Percentiles rank a stretch among this genome's conserved stretches.
These are phyloP conservation scores for Arthrobotrys entomopaga DNA, from an alignment of 2,329 filamentous ascomycete species.

Conservation along the genomic window DNA sequence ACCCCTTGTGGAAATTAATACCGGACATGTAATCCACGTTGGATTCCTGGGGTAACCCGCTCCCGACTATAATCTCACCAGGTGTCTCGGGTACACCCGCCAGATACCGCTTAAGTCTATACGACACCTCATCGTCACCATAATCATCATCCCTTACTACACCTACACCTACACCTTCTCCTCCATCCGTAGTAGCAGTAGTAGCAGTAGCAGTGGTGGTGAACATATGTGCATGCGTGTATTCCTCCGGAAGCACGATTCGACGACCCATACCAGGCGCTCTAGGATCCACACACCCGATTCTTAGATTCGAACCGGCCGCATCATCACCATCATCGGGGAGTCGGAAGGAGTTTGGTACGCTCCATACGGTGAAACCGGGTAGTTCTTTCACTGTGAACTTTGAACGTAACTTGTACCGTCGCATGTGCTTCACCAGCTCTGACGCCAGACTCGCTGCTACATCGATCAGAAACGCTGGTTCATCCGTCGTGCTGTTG, in stretches of 20 bases:
- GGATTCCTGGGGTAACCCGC: constrained; percentile 83
- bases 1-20: constrained; percentile 94
- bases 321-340: constrained; percentile 8
- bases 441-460: constrained; percentile 73
- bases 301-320: constrained; percentile 55
- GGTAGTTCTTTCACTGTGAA: constrained; percentile 75
- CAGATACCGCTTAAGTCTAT: constrained; percentile 80
- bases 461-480: constrained; percentile 80
- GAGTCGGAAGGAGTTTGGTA: constrained; percentile 46
- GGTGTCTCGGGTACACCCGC: constrained; percentile 87
- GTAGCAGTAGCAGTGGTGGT: too few species aligned
- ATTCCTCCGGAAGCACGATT: constrained; percentile 62
- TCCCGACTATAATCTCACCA: constrained; percentile 75
- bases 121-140: constrained; percentile 68
- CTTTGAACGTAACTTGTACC: constrained; percentile 86
- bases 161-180: too few species aligned
- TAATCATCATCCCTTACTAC: too few species aligned
- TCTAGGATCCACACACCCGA: constrained; percentile 65
- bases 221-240: too few species aligned
- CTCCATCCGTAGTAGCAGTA: too few species aligned
- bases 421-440: constrained; percentile 78
- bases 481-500: constrained; percentile 54
- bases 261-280: constrained; percentile 70
- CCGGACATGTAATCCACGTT: constrained; percentile 88
- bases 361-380: constrained; percentile 66